A percentile compares a stretch with the other conserved stretches of the same genome.
These are phyloP conservation scores for Blastocystis sp. DNA, from an alignment of 352 stramenopile genomes.

Conservation along the genomic window DNA sequence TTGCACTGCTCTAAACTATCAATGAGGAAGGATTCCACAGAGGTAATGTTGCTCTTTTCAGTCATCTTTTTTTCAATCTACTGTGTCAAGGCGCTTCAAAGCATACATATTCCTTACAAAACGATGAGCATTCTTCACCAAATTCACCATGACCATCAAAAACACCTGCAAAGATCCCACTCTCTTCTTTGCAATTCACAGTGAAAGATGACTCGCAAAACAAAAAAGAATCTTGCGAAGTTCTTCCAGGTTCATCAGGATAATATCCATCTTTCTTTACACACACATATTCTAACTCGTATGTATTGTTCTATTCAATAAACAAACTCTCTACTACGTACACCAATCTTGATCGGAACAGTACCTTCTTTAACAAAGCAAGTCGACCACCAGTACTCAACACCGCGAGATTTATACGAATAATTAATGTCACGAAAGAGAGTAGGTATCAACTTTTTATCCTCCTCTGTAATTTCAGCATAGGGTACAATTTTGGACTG, in stretches of 20 bases:
- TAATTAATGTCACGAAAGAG: background rate
- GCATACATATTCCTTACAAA: slow-evolving; percentile 6
- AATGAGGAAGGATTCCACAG: background rate
- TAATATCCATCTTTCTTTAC: slow-evolving; percentile 33
- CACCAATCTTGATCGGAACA: background rate
- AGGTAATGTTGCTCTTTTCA: background rate
- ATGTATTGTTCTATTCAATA: background rate
- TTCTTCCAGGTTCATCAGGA: background rate
- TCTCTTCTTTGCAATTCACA: background rate
- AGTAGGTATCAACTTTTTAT: slow-evolving; percentile 4
- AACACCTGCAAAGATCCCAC: background rate
- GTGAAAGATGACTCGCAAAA: background rate
- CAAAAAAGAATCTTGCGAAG: background rate
- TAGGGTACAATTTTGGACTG: slow-evolving; percentile 8
- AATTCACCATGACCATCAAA: slow-evolving; percentile 43
- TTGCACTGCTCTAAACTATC: slow-evolving; percentile 26
- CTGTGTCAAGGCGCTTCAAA: background rate
- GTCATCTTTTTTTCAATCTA: slow-evolving; percentile 16
- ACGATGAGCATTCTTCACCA: background rate
- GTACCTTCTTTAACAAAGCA: slow-evolving; percentile 30
- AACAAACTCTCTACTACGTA: background rate
- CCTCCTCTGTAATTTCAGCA: background rate
- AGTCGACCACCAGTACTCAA: background rate
- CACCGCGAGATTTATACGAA: background rate
- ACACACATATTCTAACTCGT: slow-evolving; percentile 6